Percentiles rank a stretch among this genome's conserved stretches.
These are phyloP conservation scores for Plasmodium knowlesi DNA, from an alignment of 169 alveolate genomes.

Conservation along the genomic window DNA sequence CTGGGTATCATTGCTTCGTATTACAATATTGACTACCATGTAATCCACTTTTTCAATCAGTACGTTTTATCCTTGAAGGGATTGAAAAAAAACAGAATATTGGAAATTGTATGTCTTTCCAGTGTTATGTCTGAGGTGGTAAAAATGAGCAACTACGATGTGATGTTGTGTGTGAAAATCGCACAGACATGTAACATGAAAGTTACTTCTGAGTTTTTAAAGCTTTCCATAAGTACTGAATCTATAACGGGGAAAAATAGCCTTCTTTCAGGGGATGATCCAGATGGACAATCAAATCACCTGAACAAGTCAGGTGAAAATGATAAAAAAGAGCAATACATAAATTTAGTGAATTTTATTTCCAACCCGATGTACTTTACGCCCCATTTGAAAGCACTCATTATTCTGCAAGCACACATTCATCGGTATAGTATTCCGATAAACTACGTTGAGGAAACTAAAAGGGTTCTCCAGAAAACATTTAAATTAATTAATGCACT, in stretches of 20 bases:
- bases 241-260: conserved; percentile 75
- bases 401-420: conserved; percentile 94
- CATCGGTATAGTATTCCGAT: conserved; percentile 89
- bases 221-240: conserved; percentile 23
- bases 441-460: conserved; percentile 88
- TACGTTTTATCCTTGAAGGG: conserved; percentile 20
- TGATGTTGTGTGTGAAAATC: conserved; percentile 36
- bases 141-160: conserved; percentile 32
- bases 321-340: conserved; percentile 20
- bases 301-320: conserved; percentile 6
- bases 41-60: conserved; percentile 57
- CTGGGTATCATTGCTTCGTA: conserved; percentile 80
- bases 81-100: conserved; percentile 27
- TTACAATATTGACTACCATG: conserved; percentile 56
- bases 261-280: conserved; percentile 75
- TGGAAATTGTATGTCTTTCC: conserved; percentile 26
- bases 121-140: conserved; percentile 81
- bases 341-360: conserved; percentile 30
- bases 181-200: conserved; percentile 32
- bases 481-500: conserved; percentile 94
- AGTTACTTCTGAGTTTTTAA: conserved; percentile 37
- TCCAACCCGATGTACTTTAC: conserved; percentile 51
- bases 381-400: conserved; percentile 80
- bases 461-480: conserved; percentile 82
- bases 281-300: neutral